Base-by-base conservation (phyloP, 1,284 basidiomycete species). In the Phenoliferia sp. region DNA sequence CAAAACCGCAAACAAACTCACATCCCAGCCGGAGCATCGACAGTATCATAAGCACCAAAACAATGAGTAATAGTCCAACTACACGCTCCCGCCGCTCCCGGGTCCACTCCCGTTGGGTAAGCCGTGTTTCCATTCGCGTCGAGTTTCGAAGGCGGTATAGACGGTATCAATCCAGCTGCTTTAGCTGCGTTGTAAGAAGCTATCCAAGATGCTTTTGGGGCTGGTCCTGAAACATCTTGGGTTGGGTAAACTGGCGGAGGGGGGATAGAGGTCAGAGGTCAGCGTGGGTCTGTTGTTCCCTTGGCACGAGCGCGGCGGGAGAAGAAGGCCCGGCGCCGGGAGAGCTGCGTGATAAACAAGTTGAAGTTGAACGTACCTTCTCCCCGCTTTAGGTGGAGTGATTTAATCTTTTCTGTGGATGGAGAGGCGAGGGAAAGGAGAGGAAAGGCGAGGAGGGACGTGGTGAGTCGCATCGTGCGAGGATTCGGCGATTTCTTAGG, bases 161-260 rank as follows among this genome's bases (percentile, higher is more conserved):
- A 59, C 6, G 70, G 70, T 52, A 71, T 71, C 59, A 64, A 64
- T 31, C 69, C 69, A 7, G 65, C 65, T 1, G 63, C 61, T 35
- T 63, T 65, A 0, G 65, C 67, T 3, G 55, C 61, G n/a, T 69
- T 63, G 61, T 69, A 68, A 3, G 63, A 64, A 0, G 36, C 67
- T 33, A 70, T 28, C 69, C 69, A 70, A 10, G 58, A 54, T 3
- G 44, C 26, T 5, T 33, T 31, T 3, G 56, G 56, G n/a, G 29
- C 31, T 2, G 56, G 56, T 32, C 56, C 56, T 9, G 50, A 9
- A 9, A 54, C 50, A 54, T 54, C 50, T 9, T 19, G 10, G n/a
- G 50, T 10, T 15, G 50, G 50, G 50, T 54, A 54, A 9, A 9
- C 50, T 54, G 50, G 7, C 39, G 22, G 12, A 44, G n/a, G n/a